Base-by-base conservation (phyloP, 2,329 filamentous ascomycete genomes). In the Pseudogymnoascus sp. region DNA sequence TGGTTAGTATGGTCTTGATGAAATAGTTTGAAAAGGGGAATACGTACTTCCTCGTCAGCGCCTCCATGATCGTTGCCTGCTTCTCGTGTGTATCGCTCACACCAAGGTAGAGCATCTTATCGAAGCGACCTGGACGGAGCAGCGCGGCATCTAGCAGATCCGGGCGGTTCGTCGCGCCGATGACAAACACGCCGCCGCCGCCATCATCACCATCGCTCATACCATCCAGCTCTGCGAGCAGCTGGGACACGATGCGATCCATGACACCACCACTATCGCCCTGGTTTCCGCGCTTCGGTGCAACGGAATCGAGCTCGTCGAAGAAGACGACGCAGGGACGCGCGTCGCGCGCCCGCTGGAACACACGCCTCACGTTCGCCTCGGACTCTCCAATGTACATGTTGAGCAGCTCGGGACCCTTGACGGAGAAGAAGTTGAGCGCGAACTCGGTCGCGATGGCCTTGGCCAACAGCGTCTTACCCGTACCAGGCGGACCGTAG, bases 321-420 rank as follows among this genome's bases (percentile, higher is more conserved):
- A 96, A 95, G 78, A 96, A 96, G 57, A 96, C 90, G 56, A 92
- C 89, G 66, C 90, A 95, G 5, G 91, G 91, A 28, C 90, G 76
- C 1, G 91, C 90, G 71, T 95, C 91, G 41, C 91, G 79, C 5
- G 91, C 91, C 35, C 89, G 82, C 72, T 95, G 90, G 74, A 95
- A 95, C 0, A 95, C 91, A 8, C 90, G 82, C 10, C 91, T 85
- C 19, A 96, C 91, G 68, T 95, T 95, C 66, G 90, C 90, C 75
- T 95, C 91, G 0, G 89, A 94, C 73, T 95, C 91, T 73, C 91
- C 91, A 71, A 96, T 95, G 71, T 95, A 96, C 91, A 95, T 95
- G 74, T 95, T 95, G 57, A 95, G 84, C 66, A 96, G 75, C 73
- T 95, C 91, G 0, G 91, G 91, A 0, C 91, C 91, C 74, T 95